Evolutionary conservation across 768 basidiomycete genomes (phyloP), one percentile per base, ranked within the genome.

Genomic region (Panaeolus papilionaceus): DNA sequence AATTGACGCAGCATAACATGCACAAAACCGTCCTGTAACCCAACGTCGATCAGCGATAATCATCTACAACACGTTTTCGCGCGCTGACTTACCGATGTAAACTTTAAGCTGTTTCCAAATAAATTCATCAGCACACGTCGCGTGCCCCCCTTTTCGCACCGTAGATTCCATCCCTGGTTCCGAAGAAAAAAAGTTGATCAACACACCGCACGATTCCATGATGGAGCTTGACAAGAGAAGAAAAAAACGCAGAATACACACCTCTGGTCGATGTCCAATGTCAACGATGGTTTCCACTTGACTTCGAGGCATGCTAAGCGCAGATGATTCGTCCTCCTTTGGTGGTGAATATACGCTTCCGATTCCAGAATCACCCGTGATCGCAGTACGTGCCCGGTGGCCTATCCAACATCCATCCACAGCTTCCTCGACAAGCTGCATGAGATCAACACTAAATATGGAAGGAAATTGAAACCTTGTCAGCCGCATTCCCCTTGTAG

Each of bases 361-460:
- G 66, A 98, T 96, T 66, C 90, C 83, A n/a, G 91, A 90, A 69
- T 90, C 88, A 39, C 85, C 88, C 68, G 85, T 81, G 63, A 87
- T 85, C 37, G 87, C 87, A 47, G 89, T 88, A 44, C 95, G 87
- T 18, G 95, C 95, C 33, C 92, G 88, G 73, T 95, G 89, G 12
- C 96, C 96, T 49, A 98, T 92, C 94, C 94, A 98, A 67, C 93
- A 96, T 5, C 95, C 94, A 70, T 98, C 96, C 28, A 96, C 89
- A 4, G 93, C 94, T 73, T 95, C 93, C 78, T 96, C 93, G 23
- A 95, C 87, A 2, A 95, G 84, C 73, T 92, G 89, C 82, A 92
- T 88, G 69, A 95, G 76, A 75, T 95, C 90, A 61, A 93, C 91
- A 67, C 85, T 87, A 51, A n/a, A 62, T 47, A 45, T 16, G 58